Evolutionary conservation across 2,329 filamentous ascomycete species (phyloP), one percentile per base, ranked within the genome.

Genomic region (Apiospora hydei): DNA sequence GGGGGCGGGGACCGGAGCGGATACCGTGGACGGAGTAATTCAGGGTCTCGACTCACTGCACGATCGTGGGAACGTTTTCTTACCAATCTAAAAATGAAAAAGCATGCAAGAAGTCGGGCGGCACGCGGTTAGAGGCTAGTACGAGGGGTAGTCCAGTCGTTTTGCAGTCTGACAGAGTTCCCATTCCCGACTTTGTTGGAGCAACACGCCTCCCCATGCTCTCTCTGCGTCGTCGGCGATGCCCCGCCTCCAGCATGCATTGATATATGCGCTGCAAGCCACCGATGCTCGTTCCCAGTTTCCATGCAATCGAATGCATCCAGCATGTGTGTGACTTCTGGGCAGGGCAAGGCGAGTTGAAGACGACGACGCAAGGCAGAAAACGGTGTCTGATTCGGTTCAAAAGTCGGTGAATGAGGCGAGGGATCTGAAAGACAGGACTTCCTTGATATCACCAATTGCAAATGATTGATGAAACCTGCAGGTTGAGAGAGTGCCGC

Each of bases 351-450:
- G 47, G 67, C 67, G 38, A 69, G n/a, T 26, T 46, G 44, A 49
- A 69, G 26, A 69, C 16, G 26, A 14, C 67, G 67, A 69, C 14
- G 67, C 67, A 69, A 49, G 67, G 67, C 44, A 69, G 44, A 69
- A 6, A 21, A 24, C 10, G 11, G 44, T 49, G 44, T 38, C 44
- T 46, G 44, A 34, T 69, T 64, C 57, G 57, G 21, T 26, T 7
- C 16, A 69, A 69, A 69, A 69, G 67, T 69, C 67, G 67, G 67
- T 69, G 67, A 69, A 49, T 49, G 44, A 14, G 30, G 16, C 4
- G 41, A 30, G 21, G 8, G 38, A 3, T 7, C 8, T n/a, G 30
- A 30, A 64, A 41, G 57, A 41, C 57, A 64, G 18, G 57, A 41
- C 18, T 64, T 64, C 57, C 57, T 41, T 64, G 57, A 41, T 18